Base-by-base conservation (phyloP, 2,329 filamentous ascomycete species). In the Xylariaceae sp. region DNA sequence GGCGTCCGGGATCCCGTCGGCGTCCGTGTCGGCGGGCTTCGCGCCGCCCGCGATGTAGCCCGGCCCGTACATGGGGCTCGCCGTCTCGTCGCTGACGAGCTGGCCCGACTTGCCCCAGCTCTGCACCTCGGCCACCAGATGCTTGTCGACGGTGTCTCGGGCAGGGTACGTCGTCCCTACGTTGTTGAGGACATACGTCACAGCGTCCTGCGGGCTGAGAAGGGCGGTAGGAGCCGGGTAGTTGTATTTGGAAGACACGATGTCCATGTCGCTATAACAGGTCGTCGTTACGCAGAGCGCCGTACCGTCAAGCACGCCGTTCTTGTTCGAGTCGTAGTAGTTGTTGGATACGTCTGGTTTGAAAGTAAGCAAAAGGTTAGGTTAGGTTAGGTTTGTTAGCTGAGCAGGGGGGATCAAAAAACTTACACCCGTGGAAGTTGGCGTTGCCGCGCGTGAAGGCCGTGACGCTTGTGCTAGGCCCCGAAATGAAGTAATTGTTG, bases 401-500 rank as follows among this genome's bases (percentile, higher is more conserved):
- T n/a, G n/a, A n/a, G n/a, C n/a, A 19, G 5, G 8, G 12, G 29
- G 23, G 11, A 50, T 14, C 6, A 9, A 4, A 23, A 14, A 34
- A 33, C 71, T 61, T 59, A 73, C 72, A 84, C 14, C 77, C 81
- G 36, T 80, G 78, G 70, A 83, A 84, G 46, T 80, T 79, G 2
- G 68, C 73, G 53, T 83, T 83, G n/a, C 82, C 80, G n/a, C 81
- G 75, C 1, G 79, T 83, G 60, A 83, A 85, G 0, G 80, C 79
- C 1, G 78, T 74, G 2, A 77, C 76, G 23, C 69, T 76, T 3
- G 81, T 83, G 41, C 73, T 77, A 0, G 81, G 82, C 0, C 82
- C 82, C 2, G 77, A 78, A 57, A 85, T 80, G 69, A 83, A 85
- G 68, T 85, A 84, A 68, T 85, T 85, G 57, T 79, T 79, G 49